phyloP scores from a whole-genome alignment of 192 early-diverging fungal genomes.

The Backusella tuberculispora region DNA sequence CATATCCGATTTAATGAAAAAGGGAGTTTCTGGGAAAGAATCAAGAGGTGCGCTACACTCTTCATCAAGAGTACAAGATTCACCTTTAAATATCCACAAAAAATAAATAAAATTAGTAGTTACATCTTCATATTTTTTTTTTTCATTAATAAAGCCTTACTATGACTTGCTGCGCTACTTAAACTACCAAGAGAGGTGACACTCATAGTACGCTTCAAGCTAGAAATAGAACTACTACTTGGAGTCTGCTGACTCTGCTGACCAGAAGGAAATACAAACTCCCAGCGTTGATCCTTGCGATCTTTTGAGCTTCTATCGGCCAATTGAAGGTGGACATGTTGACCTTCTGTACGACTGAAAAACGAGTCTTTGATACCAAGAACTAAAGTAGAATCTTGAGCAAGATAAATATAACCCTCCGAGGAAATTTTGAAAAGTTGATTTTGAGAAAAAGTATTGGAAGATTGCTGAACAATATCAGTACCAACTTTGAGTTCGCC shows the following conservation, averaged over 20 bases:
- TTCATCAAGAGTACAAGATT: not conserved
- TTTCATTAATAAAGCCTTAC: not conserved
- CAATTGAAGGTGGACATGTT: slow-evolving; percentile 31
- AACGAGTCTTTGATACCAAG: slow-evolving; percentile 36
- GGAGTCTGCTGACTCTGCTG: slow-evolving; percentile 6
- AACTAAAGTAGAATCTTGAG: slow-evolving; percentile 3
- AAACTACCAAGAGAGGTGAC: not conserved
- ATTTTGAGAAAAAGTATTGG: not conserved
- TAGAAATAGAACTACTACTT: not conserved
- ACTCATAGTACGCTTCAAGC: slow-evolving; percentile 12
- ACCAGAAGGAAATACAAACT: slow-evolving; percentile 14
- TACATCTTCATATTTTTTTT: not conserved
- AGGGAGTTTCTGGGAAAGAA: slow-evolving; percentile 26
- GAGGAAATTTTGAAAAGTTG: not conserved
- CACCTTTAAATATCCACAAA: not conserved
- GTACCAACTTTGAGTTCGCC: slow-evolving; percentile 26
- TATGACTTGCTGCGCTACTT: not conserved
- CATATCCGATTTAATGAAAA: slow-evolving; percentile 27
- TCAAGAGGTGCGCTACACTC: too few species aligned
- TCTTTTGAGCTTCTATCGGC: slow-evolving; percentile 16
- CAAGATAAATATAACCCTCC: slow-evolving; percentile 23
- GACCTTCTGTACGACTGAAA: slow-evolving; percentile 28
- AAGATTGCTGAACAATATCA: slow-evolving; percentile 27
- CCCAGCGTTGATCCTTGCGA: slow-evolving; percentile 38
- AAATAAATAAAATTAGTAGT: not conserved